Conservation (phyloP, 2,329 filamentous ascomycete genomes). For the Fusarium musae region DNA sequence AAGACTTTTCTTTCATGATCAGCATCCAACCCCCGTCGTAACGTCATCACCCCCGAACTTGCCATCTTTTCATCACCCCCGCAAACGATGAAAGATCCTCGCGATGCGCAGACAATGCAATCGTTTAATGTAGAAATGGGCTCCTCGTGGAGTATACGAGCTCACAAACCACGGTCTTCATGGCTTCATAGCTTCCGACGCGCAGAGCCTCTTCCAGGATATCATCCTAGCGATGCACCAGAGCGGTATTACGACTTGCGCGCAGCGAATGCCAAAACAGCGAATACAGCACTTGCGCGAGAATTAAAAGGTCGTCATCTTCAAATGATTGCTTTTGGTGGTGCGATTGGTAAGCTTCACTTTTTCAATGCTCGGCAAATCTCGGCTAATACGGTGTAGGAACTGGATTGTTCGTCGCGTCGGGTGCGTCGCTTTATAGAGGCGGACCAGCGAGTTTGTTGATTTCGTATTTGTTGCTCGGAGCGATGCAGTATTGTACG, state of each 20-base stretch:
- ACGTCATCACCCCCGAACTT: neutral
- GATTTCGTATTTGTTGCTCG: constrained; percentile 80
- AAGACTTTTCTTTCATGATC: constrained; percentile 9
- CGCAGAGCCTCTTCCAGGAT: constrained; percentile 32
- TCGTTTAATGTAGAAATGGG: constrained; percentile 16
- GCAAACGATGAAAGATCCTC: constrained; percentile 29
- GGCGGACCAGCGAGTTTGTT: constrained; percentile 83
- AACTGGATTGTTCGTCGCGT: constrained; percentile 88
- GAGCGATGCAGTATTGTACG: constrained; percentile 89
- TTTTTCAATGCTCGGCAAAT: neutral
- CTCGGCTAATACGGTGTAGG: constrained; percentile 54
- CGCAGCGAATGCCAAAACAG: constrained; percentile 76
- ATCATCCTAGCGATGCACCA: constrained; percentile 28
- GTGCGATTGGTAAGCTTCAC: constrained; percentile 75
- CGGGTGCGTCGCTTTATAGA: constrained; percentile 74
- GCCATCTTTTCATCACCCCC: neutral
- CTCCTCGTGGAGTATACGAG: constrained; percentile 20
- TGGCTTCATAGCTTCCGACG: constrained; percentile 39
- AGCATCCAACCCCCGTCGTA: neutral
- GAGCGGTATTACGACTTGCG: constrained; percentile 65
- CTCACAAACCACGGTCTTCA: neutral
- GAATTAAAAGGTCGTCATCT: constrained; percentile 85
- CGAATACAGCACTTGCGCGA: constrained; percentile 78
- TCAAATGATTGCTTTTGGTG: constrained; percentile 98
- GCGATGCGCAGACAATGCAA: constrained; percentile 36